A percentile compares a stretch with the other conserved stretches of the same genome.
phyloP scores from a whole-genome alignment of 1,139 yeast species.

The Lodderomyces beijingensis region DNA sequence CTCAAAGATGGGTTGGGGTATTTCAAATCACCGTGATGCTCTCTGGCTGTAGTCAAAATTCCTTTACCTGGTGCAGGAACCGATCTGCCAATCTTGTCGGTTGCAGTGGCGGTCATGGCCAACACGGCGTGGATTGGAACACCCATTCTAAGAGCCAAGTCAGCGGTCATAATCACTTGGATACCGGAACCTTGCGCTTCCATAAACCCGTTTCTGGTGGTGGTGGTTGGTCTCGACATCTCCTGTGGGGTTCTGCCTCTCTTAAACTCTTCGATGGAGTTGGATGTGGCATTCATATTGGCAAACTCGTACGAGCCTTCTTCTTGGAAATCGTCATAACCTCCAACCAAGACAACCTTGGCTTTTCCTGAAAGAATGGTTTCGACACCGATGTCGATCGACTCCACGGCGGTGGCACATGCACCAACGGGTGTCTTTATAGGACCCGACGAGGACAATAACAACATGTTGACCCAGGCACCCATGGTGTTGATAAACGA shows the following conservation, averaged over 20 bases:
- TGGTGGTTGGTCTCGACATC: constrained; percentile 98
- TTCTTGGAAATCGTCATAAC: constrained; percentile 98
- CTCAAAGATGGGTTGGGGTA: constrained; percentile 79
- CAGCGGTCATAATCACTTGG: constrained; percentile 94
- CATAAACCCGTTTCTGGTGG: constrained; percentile 97
- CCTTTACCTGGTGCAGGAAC: constrained; percentile 99
- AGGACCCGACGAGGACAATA: constrained; percentile 97
- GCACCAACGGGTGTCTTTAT: constrained; percentile 99
- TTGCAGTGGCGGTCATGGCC: constrained; percentile 93
- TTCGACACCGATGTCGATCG: constrained; percentile 94
- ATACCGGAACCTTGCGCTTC: constrained; percentile 99
- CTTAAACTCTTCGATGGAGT: constrained; percentile 78
- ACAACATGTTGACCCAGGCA: constrained; percentile 98
- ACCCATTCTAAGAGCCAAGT: constrained; percentile 94
- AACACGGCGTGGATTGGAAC: constrained; percentile 96
- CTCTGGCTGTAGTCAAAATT: constrained; percentile 96
- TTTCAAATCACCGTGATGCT: constrained; percentile 78
- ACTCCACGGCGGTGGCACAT: constrained; percentile 97
- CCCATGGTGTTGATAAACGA: constrained; percentile 98
- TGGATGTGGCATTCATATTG: constrained; percentile 97
- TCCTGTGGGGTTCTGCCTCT: constrained; percentile 98
- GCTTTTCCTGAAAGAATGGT: constrained; percentile 91
- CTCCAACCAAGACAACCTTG: constrained; percentile 94
- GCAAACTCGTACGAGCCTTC: constrained; percentile 98
- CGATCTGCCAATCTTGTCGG: constrained; percentile 97